Base-by-base conservation (phyloP, 768 basidiomycete genomes). In the Collybia sordida region DNA sequence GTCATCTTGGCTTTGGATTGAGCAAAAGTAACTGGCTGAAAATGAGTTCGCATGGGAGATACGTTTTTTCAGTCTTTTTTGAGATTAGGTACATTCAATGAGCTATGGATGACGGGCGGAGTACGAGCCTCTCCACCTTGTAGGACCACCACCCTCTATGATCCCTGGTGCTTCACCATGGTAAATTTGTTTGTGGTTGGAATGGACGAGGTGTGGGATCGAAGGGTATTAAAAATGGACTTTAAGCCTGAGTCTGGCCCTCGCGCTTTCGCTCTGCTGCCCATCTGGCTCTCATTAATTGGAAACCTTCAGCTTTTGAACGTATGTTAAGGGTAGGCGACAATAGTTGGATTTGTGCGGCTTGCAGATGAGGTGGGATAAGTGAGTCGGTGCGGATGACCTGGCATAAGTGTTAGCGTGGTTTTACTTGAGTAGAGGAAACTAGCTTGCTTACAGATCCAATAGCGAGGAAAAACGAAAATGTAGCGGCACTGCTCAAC, bases 401-500 rank as follows among this genome's bases (percentile, higher is more conserved):
- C 93, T 95, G 48, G 38, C 24, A 50, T 51, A 41, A 43, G 22
- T 38, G 43, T 40, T 18, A 6, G 14, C 14, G 14, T 27, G 14
- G 3, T 11, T 31, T 31, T 31, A 6, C 9, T 31, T 11, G 11
- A 7, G 14, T 31, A 35, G n/a, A 7, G 14, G 19, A 21, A 11
- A 23, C 18, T 25, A 42, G 23, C 14, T 25, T 23, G 51, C 84
- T 60, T 62, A 95, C 93, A 24, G 93, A 93, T 62, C 93, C 90
- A 62, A 97, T 91, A 35, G 93, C 83, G 53, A 98, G 85, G 85
- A 98, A 98, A 75, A 98, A 98, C 2, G 87, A 88, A 68, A 99
- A 98, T 0, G 96, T 97, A 6, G 95, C 95, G 4, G 92, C 96
- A 59, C 96, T 98, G 61, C 91, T 92, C 23, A 98, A 81, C 97